Evolutionary conservation across 2,329 filamentous ascomycete species (phyloP).

Genomic region (Lachnellula arida): DNA sequence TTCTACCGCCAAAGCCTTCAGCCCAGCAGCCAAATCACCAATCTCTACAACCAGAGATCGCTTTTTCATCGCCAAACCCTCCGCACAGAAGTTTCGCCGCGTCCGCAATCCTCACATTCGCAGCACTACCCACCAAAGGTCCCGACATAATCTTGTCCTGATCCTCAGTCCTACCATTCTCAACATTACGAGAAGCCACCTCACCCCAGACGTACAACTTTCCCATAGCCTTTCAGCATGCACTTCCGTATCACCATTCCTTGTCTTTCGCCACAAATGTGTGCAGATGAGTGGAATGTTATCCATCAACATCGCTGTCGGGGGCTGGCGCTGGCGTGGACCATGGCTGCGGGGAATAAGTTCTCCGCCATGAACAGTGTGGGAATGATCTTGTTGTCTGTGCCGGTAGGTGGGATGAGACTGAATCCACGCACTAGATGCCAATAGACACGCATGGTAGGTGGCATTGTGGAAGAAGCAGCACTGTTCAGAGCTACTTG

Average conservation of each 20-base stretch:
- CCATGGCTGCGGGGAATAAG: neutral
- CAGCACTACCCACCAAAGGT: neutral
- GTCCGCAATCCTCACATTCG: slow-evolving; percentile 2
- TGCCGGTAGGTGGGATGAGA: slow-evolving; percentile 1
- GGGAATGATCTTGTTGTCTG: neutral
- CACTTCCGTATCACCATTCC: slow-evolving; percentile 14
- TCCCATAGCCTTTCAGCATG: slow-evolving; percentile 14
- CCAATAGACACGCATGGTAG: slow-evolving; percentile 19
- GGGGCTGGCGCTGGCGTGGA: neutral
- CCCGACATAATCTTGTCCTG: neutral
- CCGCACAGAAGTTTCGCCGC: slow-evolving; percentile 14
- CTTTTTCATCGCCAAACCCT: slow-evolving; percentile 12
- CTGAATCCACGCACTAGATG: slow-evolving; percentile 12
- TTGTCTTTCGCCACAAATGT: slow-evolving; percentile 21
- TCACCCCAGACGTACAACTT: slow-evolving; percentile 21
- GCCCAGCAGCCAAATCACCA: neutral
- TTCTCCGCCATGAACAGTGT: neutral
- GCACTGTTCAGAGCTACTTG: neutral
- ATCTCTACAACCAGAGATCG: neutral
- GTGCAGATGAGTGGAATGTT: slow-evolving; percentile 20
- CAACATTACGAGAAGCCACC: slow-evolving; percentile 4
- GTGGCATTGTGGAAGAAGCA: slow-evolving; percentile 12
- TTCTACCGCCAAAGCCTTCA: neutral
- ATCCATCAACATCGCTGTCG: slow-evolving; percentile 18
- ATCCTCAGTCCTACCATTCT: neutral